Evolutionary conservation across 805 yeast genomes (phyloP).

Genomic region (Metschnikowia noctiluminum): DNA sequence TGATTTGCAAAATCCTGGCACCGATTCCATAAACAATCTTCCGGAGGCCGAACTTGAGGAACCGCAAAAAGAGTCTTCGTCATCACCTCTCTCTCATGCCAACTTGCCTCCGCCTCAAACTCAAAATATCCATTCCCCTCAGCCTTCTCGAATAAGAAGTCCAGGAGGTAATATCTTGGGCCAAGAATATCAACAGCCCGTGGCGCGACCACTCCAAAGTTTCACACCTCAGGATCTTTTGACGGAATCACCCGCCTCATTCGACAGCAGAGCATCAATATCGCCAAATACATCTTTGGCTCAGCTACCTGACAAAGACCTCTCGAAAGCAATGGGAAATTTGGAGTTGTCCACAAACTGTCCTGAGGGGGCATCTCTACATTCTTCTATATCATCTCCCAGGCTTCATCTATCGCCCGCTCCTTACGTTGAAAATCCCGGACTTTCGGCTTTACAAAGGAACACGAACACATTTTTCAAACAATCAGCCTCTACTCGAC

Average conservation of each 20-base stretch:
- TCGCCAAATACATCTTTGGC: slow-evolving; percentile 13
- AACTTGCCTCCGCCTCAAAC: slow-evolving; percentile 1
- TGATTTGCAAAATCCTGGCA: background rate
- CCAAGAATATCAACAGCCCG: slow-evolving; percentile 16
- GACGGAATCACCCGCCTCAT: slow-evolving; percentile 8
- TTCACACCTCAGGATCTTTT: slow-evolving; percentile 48
- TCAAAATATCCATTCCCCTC: slow-evolving; percentile 28
- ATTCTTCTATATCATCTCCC: slow-evolving; percentile 45
- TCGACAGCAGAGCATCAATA: slow-evolving; percentile 8
- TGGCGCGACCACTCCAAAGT: slow-evolving; percentile 24
- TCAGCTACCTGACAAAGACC: slow-evolving; percentile 15
- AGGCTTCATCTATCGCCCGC: slow-evolving; percentile 57
- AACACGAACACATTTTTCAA: slow-evolving; percentile 29
- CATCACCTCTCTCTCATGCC: background rate
- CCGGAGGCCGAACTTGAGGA: background rate
- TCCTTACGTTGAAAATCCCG: slow-evolving; percentile 43
- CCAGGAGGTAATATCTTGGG: slow-evolving; percentile 21
- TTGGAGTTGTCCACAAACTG: slow-evolving; percentile 25
- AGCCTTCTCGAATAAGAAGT: slow-evolving; percentile 33
- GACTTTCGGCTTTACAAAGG: slow-evolving; percentile 60
- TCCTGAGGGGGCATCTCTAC: slow-evolving; percentile 20
- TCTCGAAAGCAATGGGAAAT: slow-evolving; percentile 27
- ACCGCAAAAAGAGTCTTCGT: background rate
- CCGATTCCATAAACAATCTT: too few species aligned
- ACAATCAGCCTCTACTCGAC: slow-evolving; percentile 13